Evolutionary conservation across 371 early-diverging fungal genomes (phyloP), one percentile per base, ranked within the genome.

Genomic region (Nematocida sp.): DNA sequence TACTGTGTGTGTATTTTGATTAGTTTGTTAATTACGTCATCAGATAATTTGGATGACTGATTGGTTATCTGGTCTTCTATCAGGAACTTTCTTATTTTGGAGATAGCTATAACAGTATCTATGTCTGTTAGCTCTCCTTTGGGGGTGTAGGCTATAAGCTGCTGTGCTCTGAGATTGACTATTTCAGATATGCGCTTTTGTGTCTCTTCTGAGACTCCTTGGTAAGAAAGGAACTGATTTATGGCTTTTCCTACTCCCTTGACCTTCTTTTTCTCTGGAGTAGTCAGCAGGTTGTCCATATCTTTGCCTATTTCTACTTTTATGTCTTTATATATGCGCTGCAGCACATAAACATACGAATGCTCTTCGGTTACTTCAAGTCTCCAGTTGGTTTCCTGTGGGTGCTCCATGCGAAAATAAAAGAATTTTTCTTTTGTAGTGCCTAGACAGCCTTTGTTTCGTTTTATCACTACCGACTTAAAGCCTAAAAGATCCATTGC

Each of bases 31-130:
- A 57, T n/a, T 19, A 70, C 13, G 34, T 55, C 29, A 2, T 70
- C 74, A 32, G 48, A 3, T 49, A 60, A 34, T 46, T 70, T 70
- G n/a, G n/a, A n/a, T n/a, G n/a, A n/a, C n/a, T n/a, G n/a, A 49
- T 60, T 70, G 21, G 61, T 60, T n/a, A 70, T 58, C 23, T 70
- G 60, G 4, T 61, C 74, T 25, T 70, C 74, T 19, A 60, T 25
- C 2, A 70, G 15, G 48, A 58, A 70, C 58, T 70, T 70, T 60
- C 74, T 57, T 60, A 70, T 34, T 37, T 70, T 70, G 46, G 74
- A 15, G 13, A 70, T 49, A 4, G 74, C 74, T 13, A 70, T 15
- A 5, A 70, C 13, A 15, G 23, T 49, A 23, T 70, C 74, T 43
- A 70, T 37, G 9, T 35, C 46, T 35, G 43, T 23, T 35, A 21